Percentiles rank a stretch among this genome's conserved stretches.
Evolutionary conservation across 202 grass and related monocot genomes (phyloP).

Genomic region (Eragrostis tef): DNA sequence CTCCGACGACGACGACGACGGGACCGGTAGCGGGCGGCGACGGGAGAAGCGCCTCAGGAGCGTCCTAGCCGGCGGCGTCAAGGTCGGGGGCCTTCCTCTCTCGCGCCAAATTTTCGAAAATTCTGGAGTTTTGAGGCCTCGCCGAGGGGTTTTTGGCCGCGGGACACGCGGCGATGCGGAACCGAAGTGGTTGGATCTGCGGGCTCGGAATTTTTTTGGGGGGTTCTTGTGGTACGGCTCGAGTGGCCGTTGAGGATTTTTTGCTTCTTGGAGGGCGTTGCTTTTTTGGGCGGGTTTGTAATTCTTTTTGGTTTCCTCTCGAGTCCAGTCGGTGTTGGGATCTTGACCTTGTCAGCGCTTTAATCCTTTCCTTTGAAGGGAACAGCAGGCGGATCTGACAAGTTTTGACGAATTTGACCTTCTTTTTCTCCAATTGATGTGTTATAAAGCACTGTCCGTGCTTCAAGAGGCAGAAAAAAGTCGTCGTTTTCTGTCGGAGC

Average conservation of each 20-base stretch:
- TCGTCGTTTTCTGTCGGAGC: slow-evolving; percentile 40
- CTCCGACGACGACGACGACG: slow-evolving; percentile 50
- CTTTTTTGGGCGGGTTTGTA: slow-evolving; percentile 58
- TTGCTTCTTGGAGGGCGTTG: slow-evolving; percentile 53
- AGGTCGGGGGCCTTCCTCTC: slow-evolving; percentile 35
- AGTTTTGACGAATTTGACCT: slow-evolving; percentile 59
- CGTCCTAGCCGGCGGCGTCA: slow-evolving; percentile 55
- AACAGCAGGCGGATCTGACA: slow-evolving; percentile 60
- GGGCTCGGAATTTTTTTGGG: slow-evolving; percentile 36
- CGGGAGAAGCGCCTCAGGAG: slow-evolving; percentile 66
- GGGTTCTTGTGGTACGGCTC: slow-evolving; percentile 39
- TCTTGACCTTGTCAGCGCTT: slow-evolving; percentile 67
- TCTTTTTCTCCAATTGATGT: slow-evolving; percentile 38
- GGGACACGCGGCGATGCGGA: slow-evolving; percentile 57
- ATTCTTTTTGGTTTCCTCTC: slow-evolving; percentile 43
- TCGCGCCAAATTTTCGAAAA: slow-evolving; percentile 44
- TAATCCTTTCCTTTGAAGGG: slow-evolving; percentile 64
- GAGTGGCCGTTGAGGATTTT: slow-evolving; percentile 49
- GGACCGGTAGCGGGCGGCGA: slow-evolving; percentile 34
- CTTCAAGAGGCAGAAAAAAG: slow-evolving; percentile 41
- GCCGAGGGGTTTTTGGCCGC: slow-evolving; percentile 44
- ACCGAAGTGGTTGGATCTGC: slow-evolving; percentile 56
- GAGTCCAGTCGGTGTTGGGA: slow-evolving; percentile 45
- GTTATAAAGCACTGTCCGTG: slow-evolving; percentile 33
- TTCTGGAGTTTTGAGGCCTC: slow-evolving; percentile 35